Conservation (phyloP, 805 yeast genomes). For the Candida parachauliodes region DNA sequence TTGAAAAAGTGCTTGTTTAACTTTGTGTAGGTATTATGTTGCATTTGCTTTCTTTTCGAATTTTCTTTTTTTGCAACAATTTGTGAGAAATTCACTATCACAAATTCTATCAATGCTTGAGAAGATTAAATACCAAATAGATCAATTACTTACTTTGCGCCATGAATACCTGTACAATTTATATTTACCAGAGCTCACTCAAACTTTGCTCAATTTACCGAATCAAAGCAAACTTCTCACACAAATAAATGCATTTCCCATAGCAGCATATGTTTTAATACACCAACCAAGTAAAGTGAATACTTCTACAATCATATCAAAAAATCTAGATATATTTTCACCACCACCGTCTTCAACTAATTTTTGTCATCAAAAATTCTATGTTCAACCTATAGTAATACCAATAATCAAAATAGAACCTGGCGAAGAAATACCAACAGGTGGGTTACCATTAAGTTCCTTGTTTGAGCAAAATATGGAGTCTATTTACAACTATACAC, state of each 20-base stretch:
- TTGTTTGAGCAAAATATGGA: background rate
- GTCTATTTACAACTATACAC: background rate
- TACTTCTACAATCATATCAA: background rate
- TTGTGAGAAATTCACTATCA: too few species aligned
- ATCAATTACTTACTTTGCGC: conserved; percentile 4
- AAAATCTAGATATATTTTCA: background rate
- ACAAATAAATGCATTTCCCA: conserved; percentile 2
- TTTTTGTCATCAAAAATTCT: background rate
- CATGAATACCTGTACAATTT: conserved; percentile 5
- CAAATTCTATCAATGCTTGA: too few species aligned
- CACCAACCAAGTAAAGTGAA: background rate
- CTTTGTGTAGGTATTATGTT: too few species aligned
- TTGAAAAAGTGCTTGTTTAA: too few species aligned
- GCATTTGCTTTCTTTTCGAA: too few species aligned
- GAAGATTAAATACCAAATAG: conserved; percentile 4
- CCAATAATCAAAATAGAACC: conserved; percentile 19
- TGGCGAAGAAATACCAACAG: conserved; percentile 24
- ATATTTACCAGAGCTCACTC: conserved; percentile 6
- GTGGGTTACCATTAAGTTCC: conserved; percentile 23
- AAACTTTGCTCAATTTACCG: too few species aligned
- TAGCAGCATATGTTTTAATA: conserved; percentile 6
- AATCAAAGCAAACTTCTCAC: background rate
- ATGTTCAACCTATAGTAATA: conserved; percentile 2
- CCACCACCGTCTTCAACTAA: conserved; percentile 4
- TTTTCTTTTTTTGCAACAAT: too few species aligned